phyloP scores from a whole-genome alignment of 495 filamentous ascomycete species.

The Penicillium subrubescens region DNA sequence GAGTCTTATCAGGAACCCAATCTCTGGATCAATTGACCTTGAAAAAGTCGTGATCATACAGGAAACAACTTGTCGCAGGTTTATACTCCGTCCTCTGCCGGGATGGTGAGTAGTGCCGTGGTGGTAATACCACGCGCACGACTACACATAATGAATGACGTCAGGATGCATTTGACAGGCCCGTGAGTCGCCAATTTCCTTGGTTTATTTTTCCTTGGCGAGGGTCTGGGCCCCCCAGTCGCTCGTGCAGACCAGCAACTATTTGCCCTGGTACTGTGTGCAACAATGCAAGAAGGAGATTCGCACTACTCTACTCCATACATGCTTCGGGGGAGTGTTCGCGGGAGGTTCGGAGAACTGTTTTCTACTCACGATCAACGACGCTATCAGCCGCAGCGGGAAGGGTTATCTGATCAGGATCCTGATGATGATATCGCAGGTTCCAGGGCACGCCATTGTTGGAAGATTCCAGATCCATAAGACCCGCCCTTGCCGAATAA shows the following conservation, averaged over 20 bases:
- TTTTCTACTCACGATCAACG: background rate
- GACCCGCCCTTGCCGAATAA: constrained; percentile 3
- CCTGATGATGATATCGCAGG: background rate
- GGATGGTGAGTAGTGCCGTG: background rate
- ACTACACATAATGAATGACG: constrained; percentile 18
- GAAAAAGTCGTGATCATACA: background rate
- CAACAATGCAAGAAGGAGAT: background rate
- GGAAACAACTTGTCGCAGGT: background rate
- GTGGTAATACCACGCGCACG: constrained; percentile 21
- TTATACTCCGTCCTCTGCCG: background rate
- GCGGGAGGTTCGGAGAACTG: constrained; percentile 11
- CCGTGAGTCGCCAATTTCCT: constrained; percentile 25
- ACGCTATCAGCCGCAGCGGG: constrained; percentile 16
- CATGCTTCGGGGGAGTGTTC: background rate
- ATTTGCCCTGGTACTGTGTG: constrained; percentile 6
- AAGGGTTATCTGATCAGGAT: background rate
- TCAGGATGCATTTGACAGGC: constrained; percentile 29
- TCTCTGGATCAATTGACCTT: background rate
- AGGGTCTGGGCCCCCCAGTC: constrained; percentile 17
- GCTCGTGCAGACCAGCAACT: background rate
- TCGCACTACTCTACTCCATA: constrained; percentile 1
- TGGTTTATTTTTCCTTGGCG: constrained; percentile 27
- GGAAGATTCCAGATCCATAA: background rate
- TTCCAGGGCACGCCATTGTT: background rate
- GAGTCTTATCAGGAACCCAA: constrained; percentile 9